These are phyloP conservation scores for Pyrus communis DNA, from an alignment of 306 rosid species.

Conservation along the genomic window DNA sequence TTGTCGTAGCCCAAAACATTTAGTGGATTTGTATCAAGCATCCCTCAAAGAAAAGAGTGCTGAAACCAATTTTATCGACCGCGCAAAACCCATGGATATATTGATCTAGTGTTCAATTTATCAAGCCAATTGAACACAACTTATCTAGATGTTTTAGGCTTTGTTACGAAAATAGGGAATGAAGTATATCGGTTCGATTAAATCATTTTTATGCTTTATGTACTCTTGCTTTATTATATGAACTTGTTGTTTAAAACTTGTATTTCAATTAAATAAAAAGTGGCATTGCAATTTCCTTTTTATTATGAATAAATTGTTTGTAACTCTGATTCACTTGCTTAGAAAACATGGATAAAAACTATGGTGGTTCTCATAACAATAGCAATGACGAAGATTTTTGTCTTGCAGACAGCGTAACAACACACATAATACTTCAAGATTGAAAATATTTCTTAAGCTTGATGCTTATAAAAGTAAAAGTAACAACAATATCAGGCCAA, in stretches of 20 bases:
- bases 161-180: not conserved
- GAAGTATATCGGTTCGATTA: not conserved
- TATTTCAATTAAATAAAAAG: not conserved
- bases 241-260: no score
- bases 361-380: not conserved
- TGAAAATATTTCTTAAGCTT: no score
- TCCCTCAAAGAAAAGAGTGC: no score
- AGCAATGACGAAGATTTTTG: not conserved
- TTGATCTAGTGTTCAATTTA: not conserved
- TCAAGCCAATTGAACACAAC: not conserved
- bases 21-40: no score
- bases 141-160: not conserved
- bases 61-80: not conserved
- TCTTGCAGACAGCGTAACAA: no score
- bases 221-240: not conserved
- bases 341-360: not conserved
- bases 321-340: not conserved
- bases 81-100: not conserved
- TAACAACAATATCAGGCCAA: no score
- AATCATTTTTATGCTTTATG: no score
- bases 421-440: no score
- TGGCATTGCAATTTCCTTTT: not conserved
- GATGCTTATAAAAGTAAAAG: no score
- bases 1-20: no score
- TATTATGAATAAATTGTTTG: not conserved